A percentile compares a stretch with the other conserved stretches of the same genome.
These are phyloP conservation scores for Lactarius indigo DNA, from an alignment of 768 basidiomycete species.

Conservation along the genomic window DNA sequence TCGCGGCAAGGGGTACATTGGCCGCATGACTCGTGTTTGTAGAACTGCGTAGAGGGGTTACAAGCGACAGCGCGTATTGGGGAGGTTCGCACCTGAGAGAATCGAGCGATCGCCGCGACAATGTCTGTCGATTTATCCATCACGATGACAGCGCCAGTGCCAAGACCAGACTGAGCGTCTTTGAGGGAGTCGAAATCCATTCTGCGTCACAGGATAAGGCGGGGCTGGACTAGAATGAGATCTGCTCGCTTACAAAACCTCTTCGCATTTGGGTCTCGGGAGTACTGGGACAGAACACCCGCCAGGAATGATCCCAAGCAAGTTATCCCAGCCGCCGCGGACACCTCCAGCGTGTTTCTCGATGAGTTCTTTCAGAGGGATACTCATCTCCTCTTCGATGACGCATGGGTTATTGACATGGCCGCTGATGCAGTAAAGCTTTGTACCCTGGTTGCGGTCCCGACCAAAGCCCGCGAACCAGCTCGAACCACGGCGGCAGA, in stretches of 20 bases:
- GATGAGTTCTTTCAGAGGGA: constrained; percentile 86
- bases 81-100: constrained; percentile 57
- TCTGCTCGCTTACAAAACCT: constrained; percentile 72
- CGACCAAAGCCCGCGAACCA: constrained; percentile 96
- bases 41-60: constrained; percentile 55
- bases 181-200: constrained; percentile 99
- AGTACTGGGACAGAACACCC: constrained; percentile 93
- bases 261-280: constrained; percentile 75
- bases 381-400: constrained; percentile 99
- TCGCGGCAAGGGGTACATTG: constrained; percentile 95
- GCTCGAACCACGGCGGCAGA: constrained; percentile 78
- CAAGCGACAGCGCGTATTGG: not conserved
- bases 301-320: constrained; percentile 95
- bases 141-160: constrained; percentile 97
- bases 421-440: constrained; percentile 92
- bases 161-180: constrained; percentile 93
- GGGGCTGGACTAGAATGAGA: not conserved
- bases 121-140: constrained; percentile 99
- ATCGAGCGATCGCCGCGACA: constrained; percentile 89
- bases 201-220: constrained; percentile 36
- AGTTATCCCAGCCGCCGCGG: constrained; percentile 92
- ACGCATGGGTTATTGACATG: constrained; percentile 99
- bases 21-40: constrained; percentile 98
- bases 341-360: constrained; percentile 98
- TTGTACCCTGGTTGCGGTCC: constrained; percentile 93